phyloP scores from a whole-genome alignment of 2,329 filamentous ascomycete species.

The Aspergillus neotritici region DNA sequence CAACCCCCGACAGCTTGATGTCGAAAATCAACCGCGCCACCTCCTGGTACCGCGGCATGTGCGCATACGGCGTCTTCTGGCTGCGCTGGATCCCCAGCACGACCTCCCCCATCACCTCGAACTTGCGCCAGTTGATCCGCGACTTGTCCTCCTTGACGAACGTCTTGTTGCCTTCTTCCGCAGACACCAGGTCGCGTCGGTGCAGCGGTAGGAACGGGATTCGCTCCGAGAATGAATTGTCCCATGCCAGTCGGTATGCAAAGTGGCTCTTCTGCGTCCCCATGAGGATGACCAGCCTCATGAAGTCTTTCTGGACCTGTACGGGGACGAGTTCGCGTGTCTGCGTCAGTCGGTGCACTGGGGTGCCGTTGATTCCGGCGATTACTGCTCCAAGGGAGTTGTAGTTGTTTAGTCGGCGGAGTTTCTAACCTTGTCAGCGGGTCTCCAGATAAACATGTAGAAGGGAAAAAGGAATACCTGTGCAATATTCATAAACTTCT shows the following conservation, averaged over 20 bases:
- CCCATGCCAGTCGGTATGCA: slow-evolving; percentile 94
- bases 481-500: slow-evolving; percentile 93
- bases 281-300: slow-evolving; percentile 87
- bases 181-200: slow-evolving; percentile 80
- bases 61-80: slow-evolving; percentile 75
- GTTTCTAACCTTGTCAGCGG: slow-evolving; percentile 47
- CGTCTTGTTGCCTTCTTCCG: slow-evolving; percentile 86
- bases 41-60: slow-evolving; percentile 62
- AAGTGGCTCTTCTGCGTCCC: slow-evolving; percentile 86
- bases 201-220: slow-evolving; percentile 93
- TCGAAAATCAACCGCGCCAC: slow-evolving; percentile 73
- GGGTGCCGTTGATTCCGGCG: slow-evolving; percentile 82
- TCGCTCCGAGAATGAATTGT: slow-evolving; percentile 81
- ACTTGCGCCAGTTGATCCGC: slow-evolving; percentile 96
- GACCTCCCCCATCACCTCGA: slow-evolving; percentile 90
- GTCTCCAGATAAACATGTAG: too few relatives aligned
- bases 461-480: slow-evolving; percentile 30
- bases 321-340: slow-evolving; percentile 70
- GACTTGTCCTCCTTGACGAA: slow-evolving; percentile 69
- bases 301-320: slow-evolving; percentile 74
- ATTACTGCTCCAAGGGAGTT: slow-evolving; percentile 92
- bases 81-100: slow-evolving; percentile 86
- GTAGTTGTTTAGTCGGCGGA: slow-evolving; percentile 93
- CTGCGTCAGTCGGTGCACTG: slow-evolving; percentile 74
- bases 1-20: slow-evolving; percentile 73